phyloP scores from a whole-genome alignment of 2,329 filamentous ascomycete genomes.

The Boeremia lycopersici region DNA sequence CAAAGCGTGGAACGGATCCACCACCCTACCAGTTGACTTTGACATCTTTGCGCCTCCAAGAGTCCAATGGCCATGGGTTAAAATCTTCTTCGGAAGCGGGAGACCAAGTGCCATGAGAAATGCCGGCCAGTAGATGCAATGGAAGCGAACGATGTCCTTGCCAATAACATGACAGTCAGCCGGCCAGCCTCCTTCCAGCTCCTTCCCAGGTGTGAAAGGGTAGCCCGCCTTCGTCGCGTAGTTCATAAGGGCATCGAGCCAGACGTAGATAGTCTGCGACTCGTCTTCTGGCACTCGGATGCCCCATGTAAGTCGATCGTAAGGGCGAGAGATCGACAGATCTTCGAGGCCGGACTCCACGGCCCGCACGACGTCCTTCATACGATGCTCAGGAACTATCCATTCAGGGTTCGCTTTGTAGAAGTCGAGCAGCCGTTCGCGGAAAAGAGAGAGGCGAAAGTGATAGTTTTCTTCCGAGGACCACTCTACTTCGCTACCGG shows the following conservation, averaged over 20 bases:
- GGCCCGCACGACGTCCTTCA: slow-evolving; percentile 78
- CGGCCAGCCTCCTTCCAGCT: slow-evolving; percentile 76
- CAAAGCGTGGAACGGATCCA: slow-evolving; percentile 90
- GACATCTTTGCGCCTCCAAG: slow-evolving; percentile 93
- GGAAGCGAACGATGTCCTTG: slow-evolving; percentile 94
- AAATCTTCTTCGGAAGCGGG: slow-evolving; percentile 75
- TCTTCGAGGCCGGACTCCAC: slow-evolving; percentile 82
- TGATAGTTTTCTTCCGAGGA: slow-evolving; percentile 92
- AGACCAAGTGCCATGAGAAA: slow-evolving; percentile 88
- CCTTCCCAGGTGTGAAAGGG: slow-evolving; percentile 72
- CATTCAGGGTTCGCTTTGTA: slow-evolving; percentile 79
- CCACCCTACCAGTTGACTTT: slow-evolving; percentile 92
- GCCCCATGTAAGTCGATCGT: slow-evolving; percentile 81
- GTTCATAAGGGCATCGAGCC: slow-evolving; percentile 95
- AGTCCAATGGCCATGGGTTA: slow-evolving; percentile 96
- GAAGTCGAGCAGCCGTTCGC: slow-evolving; percentile 77
- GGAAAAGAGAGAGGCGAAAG: slow-evolving; percentile 85
- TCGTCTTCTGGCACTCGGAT: slow-evolving; percentile 84
- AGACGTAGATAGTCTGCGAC: slow-evolving; percentile 94
- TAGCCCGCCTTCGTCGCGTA: slow-evolving; percentile 90
- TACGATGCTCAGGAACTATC: slow-evolving; percentile 73
- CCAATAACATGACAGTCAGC: slow-evolving; percentile 91
- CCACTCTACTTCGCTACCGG: slow-evolving; percentile 93
- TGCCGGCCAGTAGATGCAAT: slow-evolving; percentile 97
- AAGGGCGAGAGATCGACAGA: slow-evolving; percentile 85